Evolutionary conservation across 805 yeast species (phyloP), one percentile per base, ranked within the genome.

Genomic region (Clavispora fructus): DNA sequence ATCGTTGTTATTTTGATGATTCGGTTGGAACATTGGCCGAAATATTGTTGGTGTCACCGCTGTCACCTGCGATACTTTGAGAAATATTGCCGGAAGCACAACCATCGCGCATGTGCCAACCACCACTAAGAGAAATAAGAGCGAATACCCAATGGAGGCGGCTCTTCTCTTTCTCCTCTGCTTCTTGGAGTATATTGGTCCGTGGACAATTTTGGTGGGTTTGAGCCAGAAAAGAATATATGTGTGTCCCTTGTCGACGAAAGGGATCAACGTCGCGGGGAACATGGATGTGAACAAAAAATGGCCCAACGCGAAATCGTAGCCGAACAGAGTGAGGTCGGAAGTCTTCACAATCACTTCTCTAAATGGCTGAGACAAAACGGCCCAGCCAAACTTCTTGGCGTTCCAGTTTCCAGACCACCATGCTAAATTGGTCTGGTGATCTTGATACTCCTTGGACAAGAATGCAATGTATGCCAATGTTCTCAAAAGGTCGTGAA

Each of bases 21-120:
- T 74, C 1, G 89, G 89, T 58, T 84, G 90, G 7, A 41, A 41
- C 33, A 67, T 74, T 1, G 90, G 89, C 59, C 84, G 90, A 8
- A 41, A 23, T 7, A 41, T 6, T 4, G 38, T 35, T 13, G 25
- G 26, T 3, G 30, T 12, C 13, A 25, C n/a, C 2, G 27, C 32
- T 5, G 31, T 26, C 5, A 39, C 19, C 11, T 26, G n/a, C 10
- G 19, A n/a, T 23, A 41, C 32, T 10, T 48, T 40, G 7, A 60
- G 53, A 32, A 59, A 71, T 38, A 80, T 53, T 13, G 78, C 58
- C 1, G 90, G 89, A 1, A 68, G 70, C 17, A 74, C 56, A 26
- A 83, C 57, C 25, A 78, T 56, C 1, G 1, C 67, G 11, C 23
- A 16, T 5, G 13, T 33, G 25, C 37, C 25, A 6, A 33, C 14